Evolutionary conservation across 176 grass and related monocot species (phyloP).

Genomic region (Eleusine coracana): DNA sequence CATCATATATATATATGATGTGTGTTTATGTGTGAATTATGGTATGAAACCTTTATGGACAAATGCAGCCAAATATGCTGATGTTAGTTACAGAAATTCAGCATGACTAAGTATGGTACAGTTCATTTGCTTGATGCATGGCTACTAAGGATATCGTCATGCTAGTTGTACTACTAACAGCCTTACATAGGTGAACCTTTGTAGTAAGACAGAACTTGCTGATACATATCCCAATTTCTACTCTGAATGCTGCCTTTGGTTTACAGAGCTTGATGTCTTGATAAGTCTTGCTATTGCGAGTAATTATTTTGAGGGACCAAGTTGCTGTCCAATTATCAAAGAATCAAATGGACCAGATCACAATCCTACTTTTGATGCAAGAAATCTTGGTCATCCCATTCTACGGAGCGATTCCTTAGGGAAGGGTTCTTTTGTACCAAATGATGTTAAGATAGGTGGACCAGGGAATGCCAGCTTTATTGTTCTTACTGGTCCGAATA

Average conservation of each 20-base stretch:
- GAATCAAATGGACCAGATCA: slow-evolving; percentile 49
- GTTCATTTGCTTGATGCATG: slow-evolving; percentile 21
- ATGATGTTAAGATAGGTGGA: slow-evolving; percentile 81
- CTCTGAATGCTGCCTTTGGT: slow-evolving; percentile 33
- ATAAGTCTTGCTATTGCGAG: slow-evolving; percentile 88
- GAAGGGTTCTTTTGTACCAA: slow-evolving; percentile 88
- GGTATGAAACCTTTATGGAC: slow-evolving; percentile 30
- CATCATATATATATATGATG: neutral
- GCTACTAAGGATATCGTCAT: neutral
- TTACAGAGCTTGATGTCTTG: slow-evolving; percentile 88
- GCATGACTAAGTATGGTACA: neutral
- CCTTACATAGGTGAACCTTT: neutral
- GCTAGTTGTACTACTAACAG: neutral
- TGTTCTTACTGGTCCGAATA: slow-evolving; percentile 94
- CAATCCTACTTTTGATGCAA: slow-evolving; percentile 71
- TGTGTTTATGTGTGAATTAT: slow-evolving; percentile 25
- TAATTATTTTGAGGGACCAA: slow-evolving; percentile 83
- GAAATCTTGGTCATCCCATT: slow-evolving; percentile 88
- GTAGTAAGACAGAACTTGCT: neutral
- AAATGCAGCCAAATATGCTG: slow-evolving; percentile 2
- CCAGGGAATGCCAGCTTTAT: slow-evolving; percentile 66
- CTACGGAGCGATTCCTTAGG: slow-evolving; percentile 72
- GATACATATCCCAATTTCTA: neutral
- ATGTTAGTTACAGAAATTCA: slow-evolving; percentile 14
- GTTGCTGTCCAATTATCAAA: slow-evolving; percentile 77